Evolutionary conservation across 108 stramenopile genomes (phyloP), one percentile per base, ranked within the genome.

Genomic region (Stephanodiscus minutulus): DNA sequence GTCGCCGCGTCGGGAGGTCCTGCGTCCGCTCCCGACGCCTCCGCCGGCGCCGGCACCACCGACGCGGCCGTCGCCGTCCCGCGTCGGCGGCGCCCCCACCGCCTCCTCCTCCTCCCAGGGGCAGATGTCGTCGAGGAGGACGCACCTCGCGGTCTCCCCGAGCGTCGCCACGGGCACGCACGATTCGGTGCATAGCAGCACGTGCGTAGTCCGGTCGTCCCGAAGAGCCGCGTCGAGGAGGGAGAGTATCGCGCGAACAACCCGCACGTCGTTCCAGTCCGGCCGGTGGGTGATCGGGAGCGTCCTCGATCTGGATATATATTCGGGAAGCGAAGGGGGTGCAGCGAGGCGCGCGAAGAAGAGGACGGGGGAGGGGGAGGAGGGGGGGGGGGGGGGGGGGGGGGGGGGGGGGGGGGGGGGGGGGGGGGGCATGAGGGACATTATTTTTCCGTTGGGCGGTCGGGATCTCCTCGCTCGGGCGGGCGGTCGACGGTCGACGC

Each of bases 261-360:
- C 63, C 27, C 79, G 56, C 24, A 84, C 79, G 46, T 84, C 83
- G 56, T 84, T 84, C 83, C 83, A 84, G 27, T 81, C 65, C 18
- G 83, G 83, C 43, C 35, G 36, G 41, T 84, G 77, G 17, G 79
- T 53, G 36, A 75, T 47, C 7, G 79, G 66, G 5, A 85, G 22
- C 31, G 68, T 61, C 75, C 82, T 85, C 21, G 69, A 77, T 50
- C 63, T 71, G 10, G 28, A 36, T 33, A 15, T 18, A n/a, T n/a
- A 39, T 13, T 53, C 27, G 1, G 20, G 55, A 17, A 12, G n/a
- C n/a, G n/a, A 41, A 20, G 13, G 17, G 6, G 46, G 5, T 36
- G 2, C 21, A n/a, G 6, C 43, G 21, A 65, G 39, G 64, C 28
- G 37, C 20, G 33, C 1, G 24, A 60, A 2, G 27, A 48, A 18